These are phyloP conservation scores for Cercospora beticola DNA, from an alignment of 2,329 filamentous ascomycete genomes.

Conservation along the genomic window DNA sequence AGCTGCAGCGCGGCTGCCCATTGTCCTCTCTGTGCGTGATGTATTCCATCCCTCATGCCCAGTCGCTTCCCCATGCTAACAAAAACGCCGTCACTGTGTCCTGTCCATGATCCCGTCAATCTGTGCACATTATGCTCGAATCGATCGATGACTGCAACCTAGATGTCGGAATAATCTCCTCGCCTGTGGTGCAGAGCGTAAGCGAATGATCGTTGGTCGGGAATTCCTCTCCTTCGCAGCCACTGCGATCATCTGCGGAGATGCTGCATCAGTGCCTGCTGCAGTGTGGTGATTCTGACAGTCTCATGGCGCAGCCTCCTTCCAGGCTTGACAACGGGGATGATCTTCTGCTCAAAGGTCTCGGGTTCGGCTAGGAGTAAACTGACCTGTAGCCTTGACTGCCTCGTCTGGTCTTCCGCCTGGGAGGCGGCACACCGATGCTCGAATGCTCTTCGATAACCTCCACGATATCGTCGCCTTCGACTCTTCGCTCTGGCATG, in stretches of 20 bases:
- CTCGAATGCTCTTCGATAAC: constrained; percentile 58
- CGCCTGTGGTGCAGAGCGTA: constrained; percentile 21
- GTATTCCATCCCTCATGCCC: background rate
- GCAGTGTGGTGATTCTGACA: constrained; percentile 4
- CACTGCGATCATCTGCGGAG: constrained; percentile 11
- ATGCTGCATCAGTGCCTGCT: constrained; percentile 14
- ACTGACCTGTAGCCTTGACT: constrained; percentile 53
- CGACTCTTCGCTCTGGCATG: constrained; percentile 42
- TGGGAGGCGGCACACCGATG: constrained; percentile 41
- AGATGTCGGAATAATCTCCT: constrained; percentile 24
- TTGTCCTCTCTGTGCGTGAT: background rate
- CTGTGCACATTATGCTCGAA: constrained; percentile 10
- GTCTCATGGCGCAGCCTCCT: constrained; percentile 1
- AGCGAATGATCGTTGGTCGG: constrained; percentile 11
- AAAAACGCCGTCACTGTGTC: constrained; percentile 11
- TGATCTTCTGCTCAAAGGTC: constrained; percentile 3
- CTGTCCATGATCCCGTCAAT: background rate
- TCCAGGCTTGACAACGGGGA: background rate
- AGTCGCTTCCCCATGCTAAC: background rate
- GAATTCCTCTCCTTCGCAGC: background rate
- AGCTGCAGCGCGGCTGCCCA: too few relatives aligned
- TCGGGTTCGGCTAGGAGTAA: constrained; percentile 5
- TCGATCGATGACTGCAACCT: background rate
- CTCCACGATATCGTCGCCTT: constrained; percentile 57
- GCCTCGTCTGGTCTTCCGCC: constrained; percentile 40